Percentiles rank a stretch among this genome's conserved stretches.
phyloP scores from a whole-genome alignment of 768 basidiomycete genomes.

The Suillus clintonianus region DNA sequence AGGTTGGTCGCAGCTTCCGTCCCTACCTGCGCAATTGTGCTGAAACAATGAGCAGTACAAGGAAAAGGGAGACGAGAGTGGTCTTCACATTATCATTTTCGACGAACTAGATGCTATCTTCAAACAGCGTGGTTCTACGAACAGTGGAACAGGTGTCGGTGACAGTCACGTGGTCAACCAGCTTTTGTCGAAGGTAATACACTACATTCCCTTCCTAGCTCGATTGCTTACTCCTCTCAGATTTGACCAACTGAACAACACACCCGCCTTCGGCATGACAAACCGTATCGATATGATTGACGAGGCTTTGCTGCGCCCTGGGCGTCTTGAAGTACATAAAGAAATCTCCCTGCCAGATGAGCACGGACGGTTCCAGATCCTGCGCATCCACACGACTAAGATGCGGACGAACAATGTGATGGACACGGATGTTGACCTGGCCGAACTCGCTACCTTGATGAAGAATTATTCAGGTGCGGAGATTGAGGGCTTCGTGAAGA shows the following conservation, averaged over 20 bases:
- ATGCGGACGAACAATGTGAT: conserved; percentile 93
- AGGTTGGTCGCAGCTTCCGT: conserved; percentile 48
- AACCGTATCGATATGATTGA: conserved; percentile 99
- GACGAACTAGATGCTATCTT: conserved; percentile 98
- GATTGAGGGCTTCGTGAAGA: conserved; percentile 94
- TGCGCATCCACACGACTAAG: conserved; percentile 92
- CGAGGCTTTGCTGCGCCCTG: conserved; percentile 94
- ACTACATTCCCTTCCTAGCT: not conserved
- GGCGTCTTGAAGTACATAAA: conserved; percentile 99
- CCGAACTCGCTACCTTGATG: conserved; percentile 77
- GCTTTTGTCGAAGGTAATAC: conserved; percentile 85
- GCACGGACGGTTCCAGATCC: conserved; percentile 87
- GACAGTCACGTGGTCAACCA: conserved; percentile 99
- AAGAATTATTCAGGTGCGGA: conserved; percentile 99
- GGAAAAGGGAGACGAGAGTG: conserved; percentile 95
- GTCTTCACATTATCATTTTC: conserved; percentile 98
- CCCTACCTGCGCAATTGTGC: not conserved
- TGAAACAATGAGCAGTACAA: conserved; percentile 68
- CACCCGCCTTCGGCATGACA: conserved; percentile 99
- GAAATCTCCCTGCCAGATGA: conserved; percentile 98
- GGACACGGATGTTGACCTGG: conserved; percentile 81
- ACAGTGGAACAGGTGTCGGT: conserved; percentile 93
- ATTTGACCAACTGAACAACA: conserved; percentile 99
- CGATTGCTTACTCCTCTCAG: conserved; percentile 41
- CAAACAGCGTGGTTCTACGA: conserved; percentile 95